A percentile compares a stretch with the other conserved stretches of the same genome.
Conservation (phyloP, 2,329 filamentous ascomycete genomes). For the Thermothelomyces thermophilus region DNA sequence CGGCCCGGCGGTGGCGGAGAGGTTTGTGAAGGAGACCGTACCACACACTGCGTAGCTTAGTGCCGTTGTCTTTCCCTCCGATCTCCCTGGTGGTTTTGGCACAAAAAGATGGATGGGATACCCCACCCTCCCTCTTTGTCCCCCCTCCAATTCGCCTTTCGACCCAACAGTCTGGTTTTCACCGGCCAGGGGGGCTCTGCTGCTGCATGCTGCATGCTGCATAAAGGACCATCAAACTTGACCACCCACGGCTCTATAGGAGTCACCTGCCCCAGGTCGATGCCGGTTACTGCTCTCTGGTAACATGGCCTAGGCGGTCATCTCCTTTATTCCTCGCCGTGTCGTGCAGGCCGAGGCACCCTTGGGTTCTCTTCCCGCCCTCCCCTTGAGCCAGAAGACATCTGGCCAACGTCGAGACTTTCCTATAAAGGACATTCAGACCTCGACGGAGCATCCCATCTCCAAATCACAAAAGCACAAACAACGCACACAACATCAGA, state of each 20-base stretch:
- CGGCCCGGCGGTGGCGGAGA: no score
- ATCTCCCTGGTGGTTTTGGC: no score
- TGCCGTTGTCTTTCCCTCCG: no score
- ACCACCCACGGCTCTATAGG: neutral
- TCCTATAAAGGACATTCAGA: neutral
- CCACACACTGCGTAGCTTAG: no score
- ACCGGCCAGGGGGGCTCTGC: neutral
- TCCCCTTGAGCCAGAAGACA: neutral
- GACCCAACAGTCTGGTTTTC: neutral
- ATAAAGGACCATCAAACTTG: neutral
- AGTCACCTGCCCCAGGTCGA: slow-evolving; percentile 1
- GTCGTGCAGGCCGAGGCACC: neutral
- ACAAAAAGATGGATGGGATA: no score
- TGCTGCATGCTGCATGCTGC: no score
- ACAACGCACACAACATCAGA: neutral
- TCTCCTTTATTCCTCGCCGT: neutral
- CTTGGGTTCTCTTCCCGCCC: neutral
- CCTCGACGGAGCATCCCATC: neutral
- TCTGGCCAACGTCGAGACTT: neutral
- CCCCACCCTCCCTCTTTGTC: no score
- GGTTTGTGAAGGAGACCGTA: no score
- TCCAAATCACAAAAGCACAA: neutral
- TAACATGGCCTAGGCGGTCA: neutral
- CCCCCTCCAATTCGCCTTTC: no score
- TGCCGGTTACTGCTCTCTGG: neutral